A percentile compares a stretch with the other conserved stretches of the same genome.
phyloP scores from a whole-genome alignment of 371 early-diverging fungal species.

The Mycotypha africana region DNA sequence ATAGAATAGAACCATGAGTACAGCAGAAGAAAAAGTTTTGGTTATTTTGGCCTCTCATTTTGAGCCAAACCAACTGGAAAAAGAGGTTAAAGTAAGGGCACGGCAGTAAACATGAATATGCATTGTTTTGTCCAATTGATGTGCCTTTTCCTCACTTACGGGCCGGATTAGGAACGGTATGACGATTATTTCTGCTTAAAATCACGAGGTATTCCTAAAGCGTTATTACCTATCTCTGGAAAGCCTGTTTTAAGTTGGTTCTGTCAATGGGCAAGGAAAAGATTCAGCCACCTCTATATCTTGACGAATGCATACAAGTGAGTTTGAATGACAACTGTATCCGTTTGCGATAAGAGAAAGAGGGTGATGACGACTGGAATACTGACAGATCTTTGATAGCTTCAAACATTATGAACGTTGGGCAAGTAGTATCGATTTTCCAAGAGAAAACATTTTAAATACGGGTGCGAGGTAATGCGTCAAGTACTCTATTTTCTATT shows the following conservation, averaged over 20 bases:
- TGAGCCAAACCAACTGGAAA: conserved; percentile 9
- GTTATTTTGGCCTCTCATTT: conserved; percentile 14
- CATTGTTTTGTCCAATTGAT: background rate
- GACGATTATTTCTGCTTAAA: conserved; percentile 20
- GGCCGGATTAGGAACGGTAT: background rate
- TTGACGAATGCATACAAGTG: conserved; percentile 47
- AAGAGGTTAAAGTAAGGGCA: conserved; percentile 15
- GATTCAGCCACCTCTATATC: conserved; percentile 26
- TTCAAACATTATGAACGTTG: conserved; percentile 45
- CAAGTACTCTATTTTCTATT: too few species aligned
- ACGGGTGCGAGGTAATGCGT: conserved; percentile 43
- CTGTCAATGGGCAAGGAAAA: conserved; percentile 18
- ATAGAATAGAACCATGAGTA: too few species aligned
- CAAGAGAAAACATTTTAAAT: conserved; percentile 32
- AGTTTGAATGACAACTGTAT: background rate
- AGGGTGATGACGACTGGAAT: background rate
- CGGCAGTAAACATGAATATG: background rate
- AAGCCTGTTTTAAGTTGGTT: conserved; percentile 36
- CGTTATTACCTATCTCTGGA: conserved; percentile 39
- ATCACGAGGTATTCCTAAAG: conserved; percentile 33
- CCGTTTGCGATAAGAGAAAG: background rate
- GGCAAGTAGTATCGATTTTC: conserved; percentile 31
- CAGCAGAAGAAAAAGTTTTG: conserved; percentile 1
- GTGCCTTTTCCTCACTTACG: background rate
- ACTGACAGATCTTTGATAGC: conserved; percentile 9